These are phyloP conservation scores for Boletus smithii DNA, from an alignment of 1,284 basidiomycete species.

Conservation along the genomic window DNA sequence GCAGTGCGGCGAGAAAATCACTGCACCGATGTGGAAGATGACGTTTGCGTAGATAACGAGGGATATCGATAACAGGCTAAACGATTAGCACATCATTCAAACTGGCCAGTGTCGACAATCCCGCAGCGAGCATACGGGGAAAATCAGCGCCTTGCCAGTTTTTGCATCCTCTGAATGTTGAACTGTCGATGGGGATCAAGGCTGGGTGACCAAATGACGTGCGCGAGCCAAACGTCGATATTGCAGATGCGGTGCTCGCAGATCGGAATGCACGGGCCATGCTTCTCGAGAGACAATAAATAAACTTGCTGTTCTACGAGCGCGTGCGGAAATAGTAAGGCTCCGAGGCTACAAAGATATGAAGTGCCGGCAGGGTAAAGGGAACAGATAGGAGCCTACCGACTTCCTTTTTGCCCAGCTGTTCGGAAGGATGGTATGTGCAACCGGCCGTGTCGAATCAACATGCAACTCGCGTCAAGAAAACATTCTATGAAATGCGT, in stretches of 20 bases:
- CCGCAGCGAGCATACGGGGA: not conserved
- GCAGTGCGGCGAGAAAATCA: constrained; percentile 27
- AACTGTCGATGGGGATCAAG: not conserved
- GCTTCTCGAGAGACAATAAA: constrained; percentile 13
- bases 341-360: constrained; percentile 20
- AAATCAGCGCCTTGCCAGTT: not conserved
- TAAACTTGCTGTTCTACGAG: constrained; percentile 3
- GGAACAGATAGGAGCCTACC: constrained; percentile 10
- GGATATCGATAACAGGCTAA: constrained; percentile 10
- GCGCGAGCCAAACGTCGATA: not conserved
- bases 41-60: constrained; percentile 18
- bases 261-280: not conserved
- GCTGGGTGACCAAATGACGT: not conserved
- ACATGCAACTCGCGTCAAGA: constrained; percentile 7
- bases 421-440: not conserved
- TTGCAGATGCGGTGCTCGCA: not conserved
- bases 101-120: not conserved
- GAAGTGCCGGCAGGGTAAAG: constrained; percentile 18
- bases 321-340: constrained; percentile 19
- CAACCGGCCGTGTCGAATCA: constrained; percentile 2
- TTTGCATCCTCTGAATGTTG: not conserved
- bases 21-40: constrained; percentile 13
- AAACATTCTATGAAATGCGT: constrained; percentile 17
- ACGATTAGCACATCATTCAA: constrained; percentile 5
- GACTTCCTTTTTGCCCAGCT: constrained; percentile 10